Evolutionary conservation across 1,139 yeast species (phyloP).

Genomic region (Yamadazyma trypodendri): DNA sequence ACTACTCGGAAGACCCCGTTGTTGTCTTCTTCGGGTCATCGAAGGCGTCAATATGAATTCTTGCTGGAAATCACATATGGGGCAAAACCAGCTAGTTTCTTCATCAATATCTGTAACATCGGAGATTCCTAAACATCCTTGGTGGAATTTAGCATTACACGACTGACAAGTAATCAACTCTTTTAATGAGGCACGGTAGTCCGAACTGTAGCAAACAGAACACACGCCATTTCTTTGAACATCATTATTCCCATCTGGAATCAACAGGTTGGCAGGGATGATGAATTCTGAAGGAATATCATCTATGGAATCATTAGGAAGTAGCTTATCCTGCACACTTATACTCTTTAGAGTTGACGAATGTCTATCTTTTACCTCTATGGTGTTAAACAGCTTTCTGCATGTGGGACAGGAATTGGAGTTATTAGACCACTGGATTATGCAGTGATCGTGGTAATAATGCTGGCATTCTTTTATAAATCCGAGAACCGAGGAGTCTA

Average conservation of each 20-base stretch:
- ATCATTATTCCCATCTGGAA: not conserved
- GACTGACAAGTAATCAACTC: constrained; percentile 29
- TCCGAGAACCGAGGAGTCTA: constrained; percentile 29
- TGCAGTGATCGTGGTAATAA: constrained; percentile 46
- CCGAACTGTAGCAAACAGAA: constrained; percentile 38
- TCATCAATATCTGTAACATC: constrained; percentile 14
- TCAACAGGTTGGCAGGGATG: constrained; percentile 19
- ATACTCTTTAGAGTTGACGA: constrained; percentile 13
- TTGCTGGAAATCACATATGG: constrained; percentile 42
- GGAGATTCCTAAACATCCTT: constrained; percentile 31
- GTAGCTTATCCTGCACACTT: constrained; percentile 30
- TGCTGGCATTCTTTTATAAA: constrained; percentile 42
- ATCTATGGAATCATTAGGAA: constrained; percentile 38
- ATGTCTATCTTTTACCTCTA: constrained; percentile 18
- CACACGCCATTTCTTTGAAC: constrained; percentile 22
- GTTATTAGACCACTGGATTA: constrained; percentile 45
- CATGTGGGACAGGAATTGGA: constrained; percentile 58
- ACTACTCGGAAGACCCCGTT: not conserved
- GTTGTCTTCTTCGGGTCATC: not conserved
- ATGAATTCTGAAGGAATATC: constrained; percentile 40
- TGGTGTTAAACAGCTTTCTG: constrained; percentile 33
- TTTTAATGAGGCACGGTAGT: constrained; percentile 22
- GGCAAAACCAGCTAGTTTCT: constrained; percentile 37
- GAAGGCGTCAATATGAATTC: constrained; percentile 17
- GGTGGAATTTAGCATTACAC: constrained; percentile 39